Conservation (phyloP, 257 asterid species). For the Paraleonurus japonicus region DNA sequence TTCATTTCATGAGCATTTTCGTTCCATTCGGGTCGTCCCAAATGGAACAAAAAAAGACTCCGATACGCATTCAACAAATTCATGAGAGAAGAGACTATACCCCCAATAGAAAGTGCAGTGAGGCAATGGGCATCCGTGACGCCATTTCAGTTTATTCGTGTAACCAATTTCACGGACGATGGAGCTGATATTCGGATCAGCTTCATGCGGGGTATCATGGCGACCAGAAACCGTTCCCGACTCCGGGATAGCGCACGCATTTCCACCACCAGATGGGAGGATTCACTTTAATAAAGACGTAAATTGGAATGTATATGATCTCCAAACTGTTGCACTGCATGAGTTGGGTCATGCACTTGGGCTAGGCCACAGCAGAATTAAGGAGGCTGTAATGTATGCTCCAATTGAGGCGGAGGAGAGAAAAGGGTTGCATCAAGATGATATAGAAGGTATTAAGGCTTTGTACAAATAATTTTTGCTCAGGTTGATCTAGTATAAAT, state of each 20-base stretch:
- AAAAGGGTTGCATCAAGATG: slow-evolving; percentile 24
- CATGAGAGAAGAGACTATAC: neutral
- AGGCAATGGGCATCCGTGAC: slow-evolving; percentile 8
- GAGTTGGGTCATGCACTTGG: slow-evolving; percentile 29
- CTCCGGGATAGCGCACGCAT: slow-evolving; percentile 20
- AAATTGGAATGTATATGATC: slow-evolving; percentile 16
- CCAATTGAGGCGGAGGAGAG: neutral
- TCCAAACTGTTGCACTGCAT: slow-evolving; percentile 25
- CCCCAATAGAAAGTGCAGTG: slow-evolving; percentile 7
- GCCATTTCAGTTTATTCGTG: slow-evolving; percentile 14
- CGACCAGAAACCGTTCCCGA: slow-evolving; percentile 12
- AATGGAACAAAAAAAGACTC: neutral
- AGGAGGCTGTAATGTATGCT: slow-evolving; percentile 24
- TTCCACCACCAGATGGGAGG: slow-evolving; percentile 25
- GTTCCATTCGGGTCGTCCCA: neutral
- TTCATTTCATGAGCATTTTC: neutral
- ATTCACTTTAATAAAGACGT: slow-evolving; percentile 24
- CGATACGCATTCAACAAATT: neutral
- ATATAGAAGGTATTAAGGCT: slow-evolving; percentile 20
- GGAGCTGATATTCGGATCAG: slow-evolving; percentile 14
- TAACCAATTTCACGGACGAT: neutral
- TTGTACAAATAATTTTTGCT: slow-evolving; percentile 21
- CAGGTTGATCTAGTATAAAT: too few species aligned
- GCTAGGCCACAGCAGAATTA: slow-evolving; percentile 8
- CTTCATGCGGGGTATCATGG: slow-evolving; percentile 25